Conservation (phyloP, 2,329 filamentous ascomycete species). For the Alternaria sp. region DNA sequence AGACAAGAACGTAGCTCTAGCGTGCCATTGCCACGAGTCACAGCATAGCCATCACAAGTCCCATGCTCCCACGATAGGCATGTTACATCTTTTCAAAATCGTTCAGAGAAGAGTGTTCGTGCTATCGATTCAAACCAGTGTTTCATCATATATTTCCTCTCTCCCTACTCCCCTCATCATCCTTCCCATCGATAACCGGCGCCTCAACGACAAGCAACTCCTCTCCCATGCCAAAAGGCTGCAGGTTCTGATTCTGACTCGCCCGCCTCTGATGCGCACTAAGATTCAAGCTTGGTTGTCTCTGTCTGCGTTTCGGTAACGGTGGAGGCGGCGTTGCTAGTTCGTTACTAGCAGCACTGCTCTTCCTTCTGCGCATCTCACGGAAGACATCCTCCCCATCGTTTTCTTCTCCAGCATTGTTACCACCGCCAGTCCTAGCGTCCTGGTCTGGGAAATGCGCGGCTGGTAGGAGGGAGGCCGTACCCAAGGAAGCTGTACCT, state of each 20-base stretch:
- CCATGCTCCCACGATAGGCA: not conserved
- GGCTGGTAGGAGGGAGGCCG: slow-evolving; percentile 11
- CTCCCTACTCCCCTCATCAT: not conserved
- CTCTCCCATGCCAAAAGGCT: slow-evolving; percentile 17
- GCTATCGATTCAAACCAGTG: not conserved
- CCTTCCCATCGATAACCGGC: slow-evolving; percentile 18
- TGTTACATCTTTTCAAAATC: not conserved
- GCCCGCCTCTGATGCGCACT: slow-evolving; percentile 13
- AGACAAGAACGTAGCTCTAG: not conserved
- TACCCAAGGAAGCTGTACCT: slow-evolving; percentile 10
- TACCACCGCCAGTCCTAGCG: not conserved
- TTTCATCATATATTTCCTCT: not conserved
- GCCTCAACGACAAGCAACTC: slow-evolving; percentile 44
- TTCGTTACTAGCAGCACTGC: slow-evolving; percentile 5
- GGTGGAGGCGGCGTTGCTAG: slow-evolving; percentile 48
- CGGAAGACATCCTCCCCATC: slow-evolving; percentile 20
- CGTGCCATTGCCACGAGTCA: not conserved
- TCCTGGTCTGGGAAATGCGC: slow-evolving; percentile 13
- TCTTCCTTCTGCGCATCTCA: slow-evolving; percentile 18
- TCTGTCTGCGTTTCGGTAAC: slow-evolving; percentile 58
- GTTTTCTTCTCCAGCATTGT: slow-evolving; percentile 3
- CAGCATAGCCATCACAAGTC: not conserved
- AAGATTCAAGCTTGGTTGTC: slow-evolving; percentile 40
- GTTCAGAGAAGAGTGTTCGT: not conserved
- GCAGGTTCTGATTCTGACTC: slow-evolving; percentile 8